Evolutionary conservation across 768 basidiomycete genomes (phyloP).

Genomic region (Podaxis sp.): DNA sequence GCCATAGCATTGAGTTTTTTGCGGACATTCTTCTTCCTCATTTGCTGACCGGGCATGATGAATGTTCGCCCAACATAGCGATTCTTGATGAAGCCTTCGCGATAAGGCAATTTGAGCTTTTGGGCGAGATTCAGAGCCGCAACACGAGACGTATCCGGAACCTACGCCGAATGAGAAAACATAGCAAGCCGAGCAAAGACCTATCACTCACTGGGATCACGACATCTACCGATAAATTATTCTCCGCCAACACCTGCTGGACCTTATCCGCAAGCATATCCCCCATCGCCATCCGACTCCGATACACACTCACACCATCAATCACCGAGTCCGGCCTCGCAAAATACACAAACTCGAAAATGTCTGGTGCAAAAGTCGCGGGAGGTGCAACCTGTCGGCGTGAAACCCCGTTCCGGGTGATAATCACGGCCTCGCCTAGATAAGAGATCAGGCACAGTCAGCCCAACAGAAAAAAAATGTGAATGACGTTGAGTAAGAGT

Average conservation of each 20-base stretch:
- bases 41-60: constrained; percentile 99
- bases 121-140: constrained; percentile 96
- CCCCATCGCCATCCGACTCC: constrained; percentile 99
- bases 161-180: constrained; percentile 38
- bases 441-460: background rate
- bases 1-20: constrained; percentile 98
- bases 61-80: constrained; percentile 98
- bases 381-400: constrained; percentile 71
- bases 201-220: constrained; percentile 79
- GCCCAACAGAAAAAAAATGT: background rate
- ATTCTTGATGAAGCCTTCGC: constrained; percentile 99
- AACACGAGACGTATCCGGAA: constrained; percentile 95
- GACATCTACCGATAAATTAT: constrained; percentile 81
- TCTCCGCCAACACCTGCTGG: constrained; percentile 63
- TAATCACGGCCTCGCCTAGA: constrained; percentile 92
- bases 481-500: background rate
- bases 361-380: constrained; percentile 89
- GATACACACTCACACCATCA: constrained; percentile 95
- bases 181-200: constrained; percentile 5
- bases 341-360: constrained; percentile 99
- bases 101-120: constrained; percentile 83
- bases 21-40: constrained; percentile 92
- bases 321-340: constrained; percentile 97
- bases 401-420: constrained; percentile 78
- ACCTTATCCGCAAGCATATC: constrained; percentile 92